Evolutionary conservation across 768 basidiomycete genomes (phyloP).

Genomic region (Macrolepiota fuliginosa): DNA sequence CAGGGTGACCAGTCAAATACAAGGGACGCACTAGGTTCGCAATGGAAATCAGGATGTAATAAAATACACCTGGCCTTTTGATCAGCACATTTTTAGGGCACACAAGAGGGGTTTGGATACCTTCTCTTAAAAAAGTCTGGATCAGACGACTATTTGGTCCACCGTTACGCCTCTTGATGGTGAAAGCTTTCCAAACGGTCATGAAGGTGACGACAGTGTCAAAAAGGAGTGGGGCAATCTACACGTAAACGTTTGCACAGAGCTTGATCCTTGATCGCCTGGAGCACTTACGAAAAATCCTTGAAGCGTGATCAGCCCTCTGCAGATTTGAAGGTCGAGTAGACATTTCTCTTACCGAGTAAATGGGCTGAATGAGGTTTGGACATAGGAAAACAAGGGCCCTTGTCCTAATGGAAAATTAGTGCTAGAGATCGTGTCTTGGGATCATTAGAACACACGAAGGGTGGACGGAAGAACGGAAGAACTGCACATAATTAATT

Average conservation of each 20-base stretch:
- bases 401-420: conserved; percentile 35
- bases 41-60: conserved; percentile 83
- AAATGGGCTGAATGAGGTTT: conserved; percentile 83
- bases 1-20: neutral
- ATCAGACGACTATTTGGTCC: conserved; percentile 77
- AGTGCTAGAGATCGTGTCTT: neutral
- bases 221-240: conserved; percentile 81
- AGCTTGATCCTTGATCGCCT: neutral
- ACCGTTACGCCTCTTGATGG: conserved; percentile 71
- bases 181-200: conserved; percentile 78
- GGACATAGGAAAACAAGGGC: conserved; percentile 79
- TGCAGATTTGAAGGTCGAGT: conserved; percentile 11
- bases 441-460: conserved; percentile 34
- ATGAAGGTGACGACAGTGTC: conserved; percentile 80
- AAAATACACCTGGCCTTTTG: conserved; percentile 62
- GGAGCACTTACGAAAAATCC: conserved; percentile 54
- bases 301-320: conserved; percentile 20
- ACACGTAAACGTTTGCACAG: conserved; percentile 13
- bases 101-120: conserved; percentile 28
- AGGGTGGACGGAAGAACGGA: conserved; percentile 62
- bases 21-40: conserved; percentile 58
- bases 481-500: conserved; percentile 42
- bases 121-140: conserved; percentile 83
- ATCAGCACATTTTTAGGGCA: neutral
- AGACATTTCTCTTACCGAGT: conserved; percentile 60